phyloP scores from a whole-genome alignment of 2,329 filamentous ascomycete genomes.

The Exophiala bonariae region DNA sequence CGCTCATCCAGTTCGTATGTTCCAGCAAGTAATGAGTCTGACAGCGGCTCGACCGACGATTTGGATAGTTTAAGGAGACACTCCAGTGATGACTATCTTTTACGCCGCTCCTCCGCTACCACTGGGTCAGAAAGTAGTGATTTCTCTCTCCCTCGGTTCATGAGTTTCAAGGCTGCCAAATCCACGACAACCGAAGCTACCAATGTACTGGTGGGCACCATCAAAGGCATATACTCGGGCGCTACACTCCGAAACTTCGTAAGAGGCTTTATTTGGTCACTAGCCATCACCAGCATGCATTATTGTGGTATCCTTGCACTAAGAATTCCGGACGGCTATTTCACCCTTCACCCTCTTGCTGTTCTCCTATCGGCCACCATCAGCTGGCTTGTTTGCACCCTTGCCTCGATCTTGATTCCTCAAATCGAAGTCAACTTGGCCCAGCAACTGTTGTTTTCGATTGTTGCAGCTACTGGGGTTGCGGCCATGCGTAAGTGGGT shows the following conservation, averaged over 20 bases:
- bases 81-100: constrained; percentile 9
- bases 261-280: constrained; percentile 35
- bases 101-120: constrained; percentile 11
- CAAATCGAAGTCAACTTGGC: constrained; percentile 34
- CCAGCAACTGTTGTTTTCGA: constrained; percentile 35
- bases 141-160: constrained; percentile 16
- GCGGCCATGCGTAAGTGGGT: constrained; percentile 31
- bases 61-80: constrained; percentile 17
- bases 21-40: background rate
- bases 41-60: constrained; percentile 11
- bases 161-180: constrained; percentile 15
- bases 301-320: constrained; percentile 34
- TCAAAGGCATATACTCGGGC: constrained; percentile 27
- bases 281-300: constrained; percentile 37
- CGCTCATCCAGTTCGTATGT: background rate
- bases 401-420: constrained; percentile 35
- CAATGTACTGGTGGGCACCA: constrained; percentile 13
- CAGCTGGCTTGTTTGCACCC: constrained; percentile 35
- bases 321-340: constrained; percentile 33
- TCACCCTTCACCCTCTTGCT: constrained; percentile 27
- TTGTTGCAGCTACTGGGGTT: constrained; percentile 35
- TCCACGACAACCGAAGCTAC: constrained; percentile 5
- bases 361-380: constrained; percentile 34
- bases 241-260: constrained; percentile 28
- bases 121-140: constrained; percentile 13